Base-by-base conservation (phyloP, 106 monocot species). In the Vanilla planifolia region DNA sequence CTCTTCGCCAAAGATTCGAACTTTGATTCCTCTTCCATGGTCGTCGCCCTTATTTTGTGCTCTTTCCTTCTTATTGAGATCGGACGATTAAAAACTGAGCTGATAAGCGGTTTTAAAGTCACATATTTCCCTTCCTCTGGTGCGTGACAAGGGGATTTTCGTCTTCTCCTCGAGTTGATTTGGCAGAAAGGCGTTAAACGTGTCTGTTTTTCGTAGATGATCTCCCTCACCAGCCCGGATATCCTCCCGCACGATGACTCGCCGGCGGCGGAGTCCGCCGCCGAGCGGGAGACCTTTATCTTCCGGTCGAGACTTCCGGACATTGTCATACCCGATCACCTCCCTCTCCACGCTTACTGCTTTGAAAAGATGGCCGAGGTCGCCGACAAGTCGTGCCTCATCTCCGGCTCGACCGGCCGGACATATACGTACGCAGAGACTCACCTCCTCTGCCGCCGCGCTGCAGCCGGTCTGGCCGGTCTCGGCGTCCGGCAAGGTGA, bases 301-400 rank as follows among this genome's bases (percentile, higher is more conserved):
- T 90, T 91, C 81, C 80, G 81, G 2, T 87, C 90, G 5, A 78
- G 70, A 61, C 67, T 90, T 36, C 90, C 90, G 13, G 79, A 87
- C 61, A 90, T 87, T 55, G 53, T 48, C 16, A 75, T 90, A 62
- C 32, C 75, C 35, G 71, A 72, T 72, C 67, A 81, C 61, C 71
- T 79, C 42, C 71, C 90, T 0, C 81, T 96, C 53, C 95, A 90
- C 64, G 21, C 65, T 37, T 96, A 96, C 77, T 84, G 83, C 79
- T 91, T 96, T 70, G 59, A 83, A 37, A 57, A 63, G 19, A 27
- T 68, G 29, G 1, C 71, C 14, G 57, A 72, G n/a, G 42, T 73
- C 56, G 15, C 76, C 45, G 73, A 80, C 76, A 52, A 67, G 35
- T 76, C 84, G 11, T 90, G 84, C 55, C 75, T 96, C 71, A 80